Evolutionary conservation across 768 basidiomycete genomes (phyloP), one percentile per base, ranked within the genome.

Genomic region (Tulasnella sp.): DNA sequence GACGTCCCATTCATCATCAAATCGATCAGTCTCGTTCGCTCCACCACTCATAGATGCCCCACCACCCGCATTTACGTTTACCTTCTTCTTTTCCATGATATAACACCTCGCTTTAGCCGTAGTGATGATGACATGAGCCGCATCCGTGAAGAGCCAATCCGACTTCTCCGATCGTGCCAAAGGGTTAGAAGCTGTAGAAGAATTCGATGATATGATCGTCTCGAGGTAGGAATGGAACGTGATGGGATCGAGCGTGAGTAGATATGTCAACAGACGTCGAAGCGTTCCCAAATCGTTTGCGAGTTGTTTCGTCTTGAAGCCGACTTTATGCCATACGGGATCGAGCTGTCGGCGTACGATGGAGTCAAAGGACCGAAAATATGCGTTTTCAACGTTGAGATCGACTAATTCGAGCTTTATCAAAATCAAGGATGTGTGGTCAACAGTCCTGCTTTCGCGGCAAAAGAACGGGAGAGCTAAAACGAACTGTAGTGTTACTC

Each of bases 281-380:
- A 99, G 77, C 1, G 84, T 86, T 0, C 86, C 83, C 17, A 99
- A 80, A 69, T 98, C 95, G 52, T 77, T 80, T 8, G 97, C 91
- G 10, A 98, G 80, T 62, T 93, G 89, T 65, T 89, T 92, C 3
- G 94, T 98, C 62, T 81, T 85, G 0, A 89, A 84, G 0, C 92
- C 92, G 26, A 95, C 94, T 72, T 92, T 90, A 71, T 98, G 93
- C 95, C 96, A 98, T 5, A 96, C 86, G 0, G 92, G 79, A 70
- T 96, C 91, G 7, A 98, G 80, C 67, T 94, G 91, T 30, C 82
- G 80, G 2, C 94, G 82, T 2, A 97, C 92, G 51, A 95, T 78
- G 19, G 80, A 73, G 67, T 97, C 94, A 67, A 98, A 99, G 1
- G 88, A 90, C 32, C 83, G 82, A 70, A 97, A 98, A 66, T 97